Evolutionary conservation across 1,139 yeast species (phyloP), one percentile per base, ranked within the genome.

Genomic region (Hyphopichia burtonii): DNA sequence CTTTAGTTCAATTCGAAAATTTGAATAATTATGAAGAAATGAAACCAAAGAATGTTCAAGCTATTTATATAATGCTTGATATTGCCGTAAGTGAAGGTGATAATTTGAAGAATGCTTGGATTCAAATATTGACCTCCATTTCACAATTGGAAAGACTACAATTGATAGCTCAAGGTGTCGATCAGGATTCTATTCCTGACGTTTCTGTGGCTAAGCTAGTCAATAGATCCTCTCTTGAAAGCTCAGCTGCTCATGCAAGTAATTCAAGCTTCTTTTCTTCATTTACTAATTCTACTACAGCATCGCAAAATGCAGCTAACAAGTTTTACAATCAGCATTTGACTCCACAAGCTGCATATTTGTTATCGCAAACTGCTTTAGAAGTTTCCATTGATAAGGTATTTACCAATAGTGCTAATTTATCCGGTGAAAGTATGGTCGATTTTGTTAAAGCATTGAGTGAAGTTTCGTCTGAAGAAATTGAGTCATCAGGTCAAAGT

Each of bases 61-160:
- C 97, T 0, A 80, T 90, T 44, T 71, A 82, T 46, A 75, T 85
- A 7, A 67, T 94, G 59, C 68, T 94, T 45, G 91, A 85, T 36
- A 71, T 89, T 43, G 94, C 96, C 0, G 77, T 86, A 14, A 65
- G 80, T 3, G 96, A 89, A 54, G 96, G 96, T 12, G 78, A 87
- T 46, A 68, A 71, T 46, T 69, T 94, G 50, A 78, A 78, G 41
- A 38, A 34, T 18, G 83, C 96, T 1, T 94, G 99, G 99, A 80
- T 76, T 47, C 94, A 86, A 52, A 76, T 94, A 19, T 72, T 94
- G 49, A 78, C 86, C 3, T 82, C 91, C 3, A 82, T 91, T 41
- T 88, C 97, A 8, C 98, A 93, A 63, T 78, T 93, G 40, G 99
- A 94, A 59, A 77, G 98, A 58, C 71, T 90, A 45, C 96, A 90